These are phyloP conservation scores for Isabelozyma heimii DNA, from an alignment of 805 yeast genomes.

Conservation along the genomic window DNA sequence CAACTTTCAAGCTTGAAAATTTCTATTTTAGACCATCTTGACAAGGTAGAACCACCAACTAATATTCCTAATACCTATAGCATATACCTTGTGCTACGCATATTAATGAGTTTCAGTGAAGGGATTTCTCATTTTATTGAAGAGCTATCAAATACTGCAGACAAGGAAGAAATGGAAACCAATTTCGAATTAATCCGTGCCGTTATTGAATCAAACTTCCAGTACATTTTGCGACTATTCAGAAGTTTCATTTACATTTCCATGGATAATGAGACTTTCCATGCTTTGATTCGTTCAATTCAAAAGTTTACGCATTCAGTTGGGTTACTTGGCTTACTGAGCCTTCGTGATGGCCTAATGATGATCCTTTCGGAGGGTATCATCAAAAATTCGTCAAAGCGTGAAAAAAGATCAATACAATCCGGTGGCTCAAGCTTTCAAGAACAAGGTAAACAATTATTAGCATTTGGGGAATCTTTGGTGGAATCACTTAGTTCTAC, in stretches of 20 bases:
- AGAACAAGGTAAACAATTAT: conserved; percentile 31
- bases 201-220: conserved; percentile 26
- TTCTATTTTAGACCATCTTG: conserved; percentile 70
- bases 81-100: conserved; percentile 52
- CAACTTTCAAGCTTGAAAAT: conserved; percentile 48
- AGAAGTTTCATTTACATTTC: conserved; percentile 55
- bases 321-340: conserved; percentile 63
- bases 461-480: conserved; percentile 49
- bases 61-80: conserved; percentile 57
- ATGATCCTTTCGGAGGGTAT: conserved; percentile 24
- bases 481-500: conserved; percentile 51
- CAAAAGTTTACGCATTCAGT: conserved; percentile 82
- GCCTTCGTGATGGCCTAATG: conserved; percentile 53
- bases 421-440: conserved; percentile 5
- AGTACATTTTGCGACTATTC: conserved; percentile 24
- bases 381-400: conserved; percentile 9
- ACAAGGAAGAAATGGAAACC: conserved; percentile 21
- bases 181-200: conserved; percentile 35
- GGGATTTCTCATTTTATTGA: conserved; percentile 59
- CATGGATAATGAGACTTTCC: conserved; percentile 69
- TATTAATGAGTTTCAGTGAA: conserved; percentile 58
- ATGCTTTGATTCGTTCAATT: conserved; percentile 62
- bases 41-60: conserved; percentile 74
- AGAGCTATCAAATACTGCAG: conserved; percentile 32
- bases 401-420: neutral